Evolutionary conservation across 2,329 filamentous ascomycete species (phyloP), one percentile per base, ranked within the genome.

Genomic region (Magnaporthiopsis incrustans): DNA sequence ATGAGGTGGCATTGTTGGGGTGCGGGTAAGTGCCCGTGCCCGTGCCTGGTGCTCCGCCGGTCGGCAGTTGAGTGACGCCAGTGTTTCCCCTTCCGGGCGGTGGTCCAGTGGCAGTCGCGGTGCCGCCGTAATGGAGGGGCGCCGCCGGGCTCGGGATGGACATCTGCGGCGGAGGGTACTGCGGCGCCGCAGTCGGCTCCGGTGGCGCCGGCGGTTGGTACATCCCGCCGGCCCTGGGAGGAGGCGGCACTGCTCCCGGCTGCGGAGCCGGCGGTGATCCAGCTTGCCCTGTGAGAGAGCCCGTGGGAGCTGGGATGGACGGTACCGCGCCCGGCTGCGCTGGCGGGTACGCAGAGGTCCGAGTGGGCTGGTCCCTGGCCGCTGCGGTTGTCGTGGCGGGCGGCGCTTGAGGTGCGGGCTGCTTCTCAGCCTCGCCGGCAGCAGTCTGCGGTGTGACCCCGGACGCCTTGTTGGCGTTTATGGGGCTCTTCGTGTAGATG

Each of bases 401-500:
- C 64, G 63, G 68, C 66, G 68, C 64, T 30, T 50, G 64, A 26
- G 66, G 61, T 64, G 69, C 66, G 63, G 66, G 64, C 64, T 65
- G 65, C 66, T 59, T 63, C n/a, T 63, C 61, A 38, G 25, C 61
- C n/a, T 26, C 33, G 3, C 66, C 67, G 61, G 73, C 66, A 10
- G 72, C 72, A 22, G 81, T 85, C 67, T 82, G 73, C 33, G 82
- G 78, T 26, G 81, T 82, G 57, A 75, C 71, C 38, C 77, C 81
- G 22, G 77, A 76, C 61, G 83, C 77, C 74, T 85, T 86, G 65
- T 80, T 76, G 53, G 82, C 80, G 69, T 77, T 82, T 72, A 88
- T 85, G 59, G 85, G 85, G 71, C 83, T 85, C 64, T 81, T 73
- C 50, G 79, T 81, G 73, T 86, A 85, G 57, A 87, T 80, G 60